Percentiles rank a stretch among this genome's conserved stretches.
phyloP scores from a whole-genome alignment of 2,329 filamentous ascomycete species.

The Botrytis byssoidea region DNA sequence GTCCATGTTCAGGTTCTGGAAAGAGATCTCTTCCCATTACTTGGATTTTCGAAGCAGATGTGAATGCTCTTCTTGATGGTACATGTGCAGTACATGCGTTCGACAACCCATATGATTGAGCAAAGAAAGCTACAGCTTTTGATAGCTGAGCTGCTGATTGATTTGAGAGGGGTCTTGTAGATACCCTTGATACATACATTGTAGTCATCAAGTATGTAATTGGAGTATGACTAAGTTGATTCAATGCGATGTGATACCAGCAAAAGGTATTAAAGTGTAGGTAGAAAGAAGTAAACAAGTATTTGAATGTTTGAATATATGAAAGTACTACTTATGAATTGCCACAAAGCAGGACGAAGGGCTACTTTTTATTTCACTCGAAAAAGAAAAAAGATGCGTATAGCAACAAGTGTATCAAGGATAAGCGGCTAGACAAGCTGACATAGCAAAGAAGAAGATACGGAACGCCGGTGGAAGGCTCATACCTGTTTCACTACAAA shows the following conservation, averaged over 20 bases:
- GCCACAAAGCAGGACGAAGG: not conserved
- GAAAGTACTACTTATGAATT: not conserved
- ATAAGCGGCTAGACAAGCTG: not conserved
- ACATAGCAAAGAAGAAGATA: constrained; percentile 11
- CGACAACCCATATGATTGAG: constrained; percentile 28
- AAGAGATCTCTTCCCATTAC: constrained; percentile 35
- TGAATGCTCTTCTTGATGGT: constrained; percentile 32
- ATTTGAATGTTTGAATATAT: not conserved
- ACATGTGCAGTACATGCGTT: constrained; percentile 25
- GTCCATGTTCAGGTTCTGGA: constrained; percentile 35
- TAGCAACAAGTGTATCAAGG: not conserved
- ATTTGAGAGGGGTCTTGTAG: constrained; percentile 31
- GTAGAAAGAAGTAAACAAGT: not conserved
- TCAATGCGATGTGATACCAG: not conserved
- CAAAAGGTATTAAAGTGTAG: not conserved
- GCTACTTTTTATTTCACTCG: constrained; percentile 9
- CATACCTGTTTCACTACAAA: not conserved
- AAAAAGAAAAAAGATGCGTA: constrained; percentile 7
- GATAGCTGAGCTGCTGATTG: constrained; percentile 34
- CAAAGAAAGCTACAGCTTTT: constrained; percentile 31
- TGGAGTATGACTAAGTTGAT: not conserved
- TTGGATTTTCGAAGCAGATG: constrained; percentile 32
- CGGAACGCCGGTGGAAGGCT: not conserved
- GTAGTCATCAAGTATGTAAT: constrained; percentile 12
- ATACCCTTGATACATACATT: constrained; percentile 35